A percentile compares a stretch with the other conserved stretches of the same genome.
Conservation (phyloP, 495 filamentous ascomycete species). For the Lasiosphaeria hispida region DNA sequence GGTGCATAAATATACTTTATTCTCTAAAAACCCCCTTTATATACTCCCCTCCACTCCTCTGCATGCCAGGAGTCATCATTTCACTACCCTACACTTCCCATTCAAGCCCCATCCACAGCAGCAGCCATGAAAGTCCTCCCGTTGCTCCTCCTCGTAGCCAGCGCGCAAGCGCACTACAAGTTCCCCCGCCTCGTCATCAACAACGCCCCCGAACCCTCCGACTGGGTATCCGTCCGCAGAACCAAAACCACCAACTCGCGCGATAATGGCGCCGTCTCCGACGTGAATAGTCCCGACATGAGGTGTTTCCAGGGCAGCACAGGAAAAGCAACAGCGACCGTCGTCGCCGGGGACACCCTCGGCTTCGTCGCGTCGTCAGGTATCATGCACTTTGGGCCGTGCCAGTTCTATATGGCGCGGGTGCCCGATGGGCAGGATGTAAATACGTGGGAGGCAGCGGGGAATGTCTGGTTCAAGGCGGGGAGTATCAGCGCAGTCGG, state of each 20-base stretch:
- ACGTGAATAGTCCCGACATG: slow-evolving; percentile 37
- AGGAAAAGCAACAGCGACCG: slow-evolving; percentile 29
- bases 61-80: no score
- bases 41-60: no score
- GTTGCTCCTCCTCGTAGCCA: no score
- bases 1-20: no score
- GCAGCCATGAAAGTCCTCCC: no score
- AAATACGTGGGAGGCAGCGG: slow-evolving; percentile 43
- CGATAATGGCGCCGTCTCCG: slow-evolving; percentile 39
- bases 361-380: slow-evolving; percentile 40
- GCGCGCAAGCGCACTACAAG: background rate
- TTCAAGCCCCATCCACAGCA: no score
- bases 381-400: slow-evolving; percentile 43
- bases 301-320: slow-evolving; percentile 40
- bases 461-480: slow-evolving; percentile 51
- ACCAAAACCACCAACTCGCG: slow-evolving; percentile 45
- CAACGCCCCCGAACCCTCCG: slow-evolving; percentile 30
- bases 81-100: no score
- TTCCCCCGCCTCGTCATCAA: slow-evolving; percentile 41
- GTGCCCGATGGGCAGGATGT: slow-evolving; percentile 38
- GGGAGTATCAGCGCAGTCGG: slow-evolving; percentile 30
- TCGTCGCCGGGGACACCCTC: slow-evolving; percentile 36
- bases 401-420: slow-evolving; percentile 48
- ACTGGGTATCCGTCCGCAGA: slow-evolving; percentile 44
- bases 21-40: no score